Evolutionary conservation across 805 yeast genomes (phyloP), one percentile per base, ranked within the genome.

Genomic region (Candida gorgasii): DNA sequence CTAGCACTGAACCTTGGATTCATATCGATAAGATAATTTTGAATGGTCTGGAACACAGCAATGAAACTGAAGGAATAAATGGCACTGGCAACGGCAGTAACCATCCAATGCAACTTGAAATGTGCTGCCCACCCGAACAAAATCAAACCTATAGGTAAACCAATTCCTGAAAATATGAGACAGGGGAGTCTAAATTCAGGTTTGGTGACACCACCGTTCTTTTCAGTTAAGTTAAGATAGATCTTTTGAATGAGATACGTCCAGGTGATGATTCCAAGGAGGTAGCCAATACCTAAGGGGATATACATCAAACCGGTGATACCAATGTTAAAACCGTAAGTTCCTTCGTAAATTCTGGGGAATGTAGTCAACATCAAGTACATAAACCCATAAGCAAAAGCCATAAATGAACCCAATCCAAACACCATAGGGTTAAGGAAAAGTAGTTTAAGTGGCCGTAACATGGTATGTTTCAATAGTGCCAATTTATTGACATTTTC

Each of bases 51-150:
- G 50, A 67, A 67, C 5, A 62, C 72, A 30, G 67, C 61, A 16
- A 66, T 62, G 20, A 67, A 53, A 1, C 65, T 61, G 46, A 66
- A 64, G 2, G 69, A 65, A 53, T 66, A 67, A 13, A 67, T 57
- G 1, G 56, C 70, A 9, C 64, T 49, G 1, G 72, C 73, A 19
- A 66, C 50, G 16, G 60, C 55, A 3, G 73, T 69, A 58, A 65
- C 59, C 16, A 66, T 62, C 73, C 73, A 67, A 42, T 58, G 70
- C 12, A 65, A 46, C 44, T 63, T 52, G 28, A 52, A 52, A 40
- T 67, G 54, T 8, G 62, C 70, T 8, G 69, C 61, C 72, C 73
- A 67, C 13, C 73, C 73, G 46, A 61, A 67, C 61, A 67, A 58
- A n/a, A 66, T 52, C 36, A 68, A 53, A 8, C 72, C 72, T 9